phyloP scores from a whole-genome alignment of 1,139 yeast genomes.

The Blastobotrys illinoisensis region DNA sequence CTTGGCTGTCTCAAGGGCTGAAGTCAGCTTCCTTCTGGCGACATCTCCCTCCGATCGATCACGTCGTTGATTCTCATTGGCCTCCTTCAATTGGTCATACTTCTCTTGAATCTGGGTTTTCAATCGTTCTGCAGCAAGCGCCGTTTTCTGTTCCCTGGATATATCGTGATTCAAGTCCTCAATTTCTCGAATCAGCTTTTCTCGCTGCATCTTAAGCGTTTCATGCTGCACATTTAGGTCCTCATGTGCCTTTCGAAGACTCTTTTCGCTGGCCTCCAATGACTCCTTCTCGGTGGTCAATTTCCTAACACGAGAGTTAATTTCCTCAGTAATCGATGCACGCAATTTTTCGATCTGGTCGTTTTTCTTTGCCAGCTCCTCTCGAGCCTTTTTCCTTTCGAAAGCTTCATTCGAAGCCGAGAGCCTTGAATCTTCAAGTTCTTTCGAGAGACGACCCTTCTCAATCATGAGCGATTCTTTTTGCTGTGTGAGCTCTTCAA shows the following conservation, averaged over 20 bases:
- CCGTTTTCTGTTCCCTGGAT: conserved; percentile 26
- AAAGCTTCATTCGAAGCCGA: conserved; percentile 19
- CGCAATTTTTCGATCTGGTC: conserved; percentile 36
- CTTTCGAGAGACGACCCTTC: conserved; percentile 26
- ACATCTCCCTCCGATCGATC: conserved; percentile 29
- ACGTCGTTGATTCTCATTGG: conserved; percentile 24
- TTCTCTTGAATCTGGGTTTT: conserved; percentile 22
- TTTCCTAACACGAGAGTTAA: conserved; percentile 41
- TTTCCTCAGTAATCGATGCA: conserved; percentile 35
- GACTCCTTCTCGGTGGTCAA: conserved; percentile 29
- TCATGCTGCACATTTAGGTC: conserved; percentile 20
- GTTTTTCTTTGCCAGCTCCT: conserved; percentile 23
- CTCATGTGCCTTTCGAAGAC: conserved; percentile 28
- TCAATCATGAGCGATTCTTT: conserved; percentile 20
- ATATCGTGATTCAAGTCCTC: conserved; percentile 49
- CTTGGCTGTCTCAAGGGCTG: conserved; percentile 23
- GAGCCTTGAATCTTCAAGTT: conserved; percentile 22
- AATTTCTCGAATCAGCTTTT: conserved; percentile 73
- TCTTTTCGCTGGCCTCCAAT: conserved; percentile 39
- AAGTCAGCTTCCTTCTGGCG: conserved; percentile 24
- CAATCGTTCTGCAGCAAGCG: conserved; percentile 23
- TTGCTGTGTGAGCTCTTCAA: conserved; percentile 20
- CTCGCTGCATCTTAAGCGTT: conserved; percentile 33
- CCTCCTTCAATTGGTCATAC: conserved; percentile 20
- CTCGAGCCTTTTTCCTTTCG: conserved; percentile 27